Base-by-base conservation (phyloP, 2,329 filamentous ascomycete species). In the Ophiostoma montium region DNA sequence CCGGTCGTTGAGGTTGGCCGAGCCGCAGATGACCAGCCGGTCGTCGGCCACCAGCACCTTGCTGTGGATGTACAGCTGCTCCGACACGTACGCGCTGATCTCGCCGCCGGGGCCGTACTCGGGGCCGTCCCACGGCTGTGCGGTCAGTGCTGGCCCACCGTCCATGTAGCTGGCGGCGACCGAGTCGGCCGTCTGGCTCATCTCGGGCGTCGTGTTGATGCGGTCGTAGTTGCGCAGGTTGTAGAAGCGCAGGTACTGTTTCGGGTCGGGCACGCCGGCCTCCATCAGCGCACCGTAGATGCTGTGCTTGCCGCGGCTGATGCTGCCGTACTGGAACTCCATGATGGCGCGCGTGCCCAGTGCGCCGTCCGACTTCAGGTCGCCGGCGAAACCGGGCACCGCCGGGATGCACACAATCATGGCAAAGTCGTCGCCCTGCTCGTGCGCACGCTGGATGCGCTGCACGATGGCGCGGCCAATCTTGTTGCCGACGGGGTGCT, bases 161-260 rank as follows among this genome's bases (percentile, higher is more conserved):
- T 85, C 74, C 87, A 94, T 95, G 65, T 92, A 92, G 67, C 84
- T 89, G 23, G 80, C 71, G 42, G 81, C 78, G 38, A 95, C 80
- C 12, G 76, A 82, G 61, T 95, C 86, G 74, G 82, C 86, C 15
- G 42, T 53, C 5, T 70, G 66, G 16, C 67, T 62, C 75, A 86
- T 79, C 7, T 76, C 71, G 1, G 65, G 65, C 15, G 79, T 80
- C 18, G 70, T 76, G 64, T 90, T 89, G 70, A 94, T 84, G 41
- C 86, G 80, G 61, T 92, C 86, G 61, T 86, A 92, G 63, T 79
- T 90, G 50, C 86, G 75, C 31, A 94, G 71, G 62, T 94, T 92
- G 68, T 87, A 92, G 67, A 92, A 92, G 46, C 79, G 73, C 56
- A 94, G 85, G 65, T 89, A 92, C 39, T 79, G 67, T 58, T 73